Evolutionary conservation across 106 monocot genomes (phyloP), one percentile per base, ranked within the genome.

Genomic region (Apostasia shenzhenica): DNA sequence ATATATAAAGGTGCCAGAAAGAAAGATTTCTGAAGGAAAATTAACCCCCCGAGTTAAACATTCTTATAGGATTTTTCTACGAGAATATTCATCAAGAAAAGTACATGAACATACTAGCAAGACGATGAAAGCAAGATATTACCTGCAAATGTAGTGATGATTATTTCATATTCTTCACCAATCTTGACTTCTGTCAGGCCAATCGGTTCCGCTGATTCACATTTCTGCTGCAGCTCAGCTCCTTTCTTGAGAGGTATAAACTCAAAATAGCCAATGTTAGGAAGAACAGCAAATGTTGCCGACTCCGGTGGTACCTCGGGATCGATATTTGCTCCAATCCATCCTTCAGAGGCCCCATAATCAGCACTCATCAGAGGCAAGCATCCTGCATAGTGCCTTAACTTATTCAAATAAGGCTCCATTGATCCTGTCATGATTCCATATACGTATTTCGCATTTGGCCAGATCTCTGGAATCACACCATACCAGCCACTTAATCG

Each of bases 341-440:
- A 89, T 51, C 95, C 92, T 75, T 97, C 92, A 1, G 95, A 86
- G 55, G 95, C 70, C 4, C 95, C 95, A 71, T 97, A 97, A 51
- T 92, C 92, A 5, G 89, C 69, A 78, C 84, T 81, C 58, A 97
- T 75, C 64, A 97, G 65, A n/a, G 95, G 95, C 66, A 97, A 72
- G 9, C 26, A 52, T 6, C 95, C 95, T 4, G 92, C 89, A 71
- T 97, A 97, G 71, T 97, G 95, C 40, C 89, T 84, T 70, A 97
- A 57, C 69, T 92, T 97, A 59, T 83, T 88, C 45, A 83, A 46
- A 56, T 97, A 97, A 6, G 85, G 86, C 70, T 86, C 92, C 95
- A 97, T 97, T 2, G 95, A 92, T 48, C 95, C 95, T 1, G 95
- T 97, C 92, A 97, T 86, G 41, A 97, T 89, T 8, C 86, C 92